Evolutionary conservation across 2,329 filamentous ascomycete species (phyloP), one percentile per base, ranked within the genome.

Genomic region (Calonectria honghensis): DNA sequence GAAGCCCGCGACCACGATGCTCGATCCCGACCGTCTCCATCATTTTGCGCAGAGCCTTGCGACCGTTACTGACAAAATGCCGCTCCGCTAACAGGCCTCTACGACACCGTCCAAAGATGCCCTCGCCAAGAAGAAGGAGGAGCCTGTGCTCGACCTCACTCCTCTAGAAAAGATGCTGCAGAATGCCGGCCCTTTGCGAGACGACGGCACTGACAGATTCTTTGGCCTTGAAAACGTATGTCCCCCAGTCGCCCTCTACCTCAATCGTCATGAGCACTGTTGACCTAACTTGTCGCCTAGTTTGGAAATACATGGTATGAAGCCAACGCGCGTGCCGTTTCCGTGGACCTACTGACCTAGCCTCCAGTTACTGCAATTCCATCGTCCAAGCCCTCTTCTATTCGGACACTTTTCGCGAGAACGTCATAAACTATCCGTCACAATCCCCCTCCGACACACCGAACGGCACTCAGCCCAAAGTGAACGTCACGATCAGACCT

Each of bases 371-470:
- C 87, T 98, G 95, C 88, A 99, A 99, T 86, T 99, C 97, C 18
- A 98, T 99, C 82, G 91, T 99, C 73, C 97, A 99, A 88, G 97
- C 96, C 81, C 92, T 99, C 73, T 99, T 98, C 87, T 98, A 98
- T 87, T 98, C 96, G 27, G 94, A 95, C 57, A 93, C 95, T 39
- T 99, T 99, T 85, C 95, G 97, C 86, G 94, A 98, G 87, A 93
- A 96, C 82, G 95, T 99, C 79, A 93, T 99, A 85, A 96, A 94
- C 82, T 99, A 98, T 82, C 96, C 97, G 5, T 90, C 91, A 41
- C 89, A 92, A 75, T 93, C 93, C 6, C 92, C 94, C 14, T 88
- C 92, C 77, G 92, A 95, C 81, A 92, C 91, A 24, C 90, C 95
- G 70, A 92, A 94, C 78, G 91, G 92, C 52, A 86, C 84, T 65